Percentiles rank a stretch among this genome's conserved stretches.
Evolutionary conservation across 257 asterid genomes (phyloP).

Genomic region (Nicotiana benthamiana): DNA sequence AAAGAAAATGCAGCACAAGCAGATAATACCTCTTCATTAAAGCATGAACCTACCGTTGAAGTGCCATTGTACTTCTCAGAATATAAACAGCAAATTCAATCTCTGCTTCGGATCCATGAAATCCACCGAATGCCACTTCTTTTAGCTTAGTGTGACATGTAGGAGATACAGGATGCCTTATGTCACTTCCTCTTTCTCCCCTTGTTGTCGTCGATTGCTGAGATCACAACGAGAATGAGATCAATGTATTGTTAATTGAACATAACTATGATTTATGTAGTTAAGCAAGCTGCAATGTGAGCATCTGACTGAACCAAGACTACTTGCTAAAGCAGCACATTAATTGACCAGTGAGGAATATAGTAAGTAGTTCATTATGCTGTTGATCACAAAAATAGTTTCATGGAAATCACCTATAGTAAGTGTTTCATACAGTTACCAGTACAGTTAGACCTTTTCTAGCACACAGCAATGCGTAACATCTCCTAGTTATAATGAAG

Average conservation of each 20-base stretch:
- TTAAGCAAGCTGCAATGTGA: neutral
- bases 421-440: neutral
- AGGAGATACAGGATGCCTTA: neutral
- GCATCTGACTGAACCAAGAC: neutral
- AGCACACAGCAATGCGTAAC: neutral
- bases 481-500: neutral
- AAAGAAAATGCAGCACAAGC: neutral
- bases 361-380: neutral
- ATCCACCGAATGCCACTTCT: neutral
- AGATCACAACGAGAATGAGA: neutral
- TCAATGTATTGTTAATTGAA: neutral
- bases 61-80: neutral
- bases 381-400: neutral
- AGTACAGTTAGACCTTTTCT: neutral
- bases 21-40: neutral
- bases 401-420: neutral
- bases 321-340: neutral
- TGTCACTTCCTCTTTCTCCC: neutral
- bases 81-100: neutral
- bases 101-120: neutral
- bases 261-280: neutral
- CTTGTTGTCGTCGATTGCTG: neutral
- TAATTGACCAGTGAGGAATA: neutral
- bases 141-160: neutral
- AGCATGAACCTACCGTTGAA: neutral